These are phyloP conservation scores for Alternaria ventricosa DNA, from an alignment of 2,329 filamentous ascomycete genomes.

Conservation along the genomic window DNA sequence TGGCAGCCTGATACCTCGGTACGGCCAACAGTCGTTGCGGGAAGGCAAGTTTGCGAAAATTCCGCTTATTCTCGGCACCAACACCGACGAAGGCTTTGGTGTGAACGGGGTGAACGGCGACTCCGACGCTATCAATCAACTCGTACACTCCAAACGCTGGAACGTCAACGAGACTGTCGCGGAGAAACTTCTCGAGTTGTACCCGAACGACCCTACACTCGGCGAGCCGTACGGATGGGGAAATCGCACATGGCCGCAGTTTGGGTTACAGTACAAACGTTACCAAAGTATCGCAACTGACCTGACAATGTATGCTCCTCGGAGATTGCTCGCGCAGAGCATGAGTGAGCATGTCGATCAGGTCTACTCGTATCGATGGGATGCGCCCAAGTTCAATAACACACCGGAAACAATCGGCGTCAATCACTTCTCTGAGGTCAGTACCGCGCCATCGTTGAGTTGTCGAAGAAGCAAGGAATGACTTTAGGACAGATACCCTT, in stretches of 20 bases:
- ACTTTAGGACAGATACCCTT: conserved; percentile 32
- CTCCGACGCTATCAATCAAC: conserved; percentile 37
- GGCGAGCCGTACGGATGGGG: conserved; percentile 52
- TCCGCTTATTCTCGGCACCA: conserved; percentile 67
- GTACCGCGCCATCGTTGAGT: not conserved
- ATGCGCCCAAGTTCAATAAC: conserved; percentile 40
- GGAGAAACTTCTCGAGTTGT: conserved; percentile 29
- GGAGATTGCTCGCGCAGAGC: conserved; percentile 28
- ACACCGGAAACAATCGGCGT: conserved; percentile 34
- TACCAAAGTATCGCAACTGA: conserved; percentile 40
- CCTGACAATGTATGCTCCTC: conserved; percentile 37
- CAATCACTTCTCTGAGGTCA: conserved; percentile 40
- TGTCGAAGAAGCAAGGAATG: not conserved
- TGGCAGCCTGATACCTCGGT: conserved; percentile 30
- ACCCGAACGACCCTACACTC: conserved; percentile 50
- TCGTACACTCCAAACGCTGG: conserved; percentile 44
- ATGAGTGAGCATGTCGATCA: conserved; percentile 29
- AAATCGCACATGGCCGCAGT: conserved; percentile 38
- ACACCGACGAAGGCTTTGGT: conserved; percentile 68
- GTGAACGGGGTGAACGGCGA: conserved; percentile 59
- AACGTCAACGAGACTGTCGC: conserved; percentile 31
- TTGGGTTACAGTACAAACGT: conserved; percentile 36
- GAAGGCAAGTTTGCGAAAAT: conserved; percentile 67
- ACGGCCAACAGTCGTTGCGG: conserved; percentile 42
- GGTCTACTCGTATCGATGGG: conserved; percentile 41